Percentiles rank a stretch among this genome's conserved stretches.
Evolutionary conservation across 495 filamentous ascomycete species (phyloP).

Genomic region (Collariella sp.): DNA sequence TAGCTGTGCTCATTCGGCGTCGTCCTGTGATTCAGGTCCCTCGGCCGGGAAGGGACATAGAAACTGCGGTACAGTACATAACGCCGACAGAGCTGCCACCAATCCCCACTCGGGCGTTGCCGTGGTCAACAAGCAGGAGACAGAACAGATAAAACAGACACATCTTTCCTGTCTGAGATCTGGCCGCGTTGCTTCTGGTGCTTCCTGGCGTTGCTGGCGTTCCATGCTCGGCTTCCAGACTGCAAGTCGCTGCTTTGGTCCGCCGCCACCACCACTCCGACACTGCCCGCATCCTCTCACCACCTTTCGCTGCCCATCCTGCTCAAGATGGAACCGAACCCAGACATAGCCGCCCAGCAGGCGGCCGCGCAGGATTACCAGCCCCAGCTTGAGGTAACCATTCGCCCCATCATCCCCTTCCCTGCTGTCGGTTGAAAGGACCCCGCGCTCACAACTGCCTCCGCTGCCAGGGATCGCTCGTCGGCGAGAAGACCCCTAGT

Average conservation of each 20-base stretch:
- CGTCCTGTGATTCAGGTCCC: constrained; percentile 10
- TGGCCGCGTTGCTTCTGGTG: not conserved
- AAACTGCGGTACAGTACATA: constrained; percentile 14
- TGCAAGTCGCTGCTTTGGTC: not conserved
- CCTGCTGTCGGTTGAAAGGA: not conserved
- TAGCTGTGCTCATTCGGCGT: constrained; percentile 1
- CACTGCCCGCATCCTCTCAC: constrained; percentile 17
- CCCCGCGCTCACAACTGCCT: constrained; percentile 5
- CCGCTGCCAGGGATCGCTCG: constrained; percentile 61
- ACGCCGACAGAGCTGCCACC: constrained; percentile 5
- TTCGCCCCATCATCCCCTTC: not conserved
- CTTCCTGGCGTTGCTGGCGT: constrained; percentile 1
- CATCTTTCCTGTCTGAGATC: not conserved
- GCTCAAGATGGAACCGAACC: constrained; percentile 35
- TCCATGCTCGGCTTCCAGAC: not conserved
- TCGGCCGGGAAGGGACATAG: constrained; percentile 12
- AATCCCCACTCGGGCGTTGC: constrained; percentile 2
- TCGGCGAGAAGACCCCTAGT: constrained; percentile 70
- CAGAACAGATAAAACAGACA: constrained; percentile 12
- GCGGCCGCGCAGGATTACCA: constrained; percentile 55
- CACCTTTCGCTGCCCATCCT: constrained; percentile 11
- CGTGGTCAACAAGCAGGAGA: not conserved
- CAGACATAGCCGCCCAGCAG: constrained; percentile 44
- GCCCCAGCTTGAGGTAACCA: constrained; percentile 53
- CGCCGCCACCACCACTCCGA: constrained; percentile 19